phyloP scores from a whole-genome alignment of 495 filamentous ascomycete genomes.

The Lasiosphaeria ovina region DNA sequence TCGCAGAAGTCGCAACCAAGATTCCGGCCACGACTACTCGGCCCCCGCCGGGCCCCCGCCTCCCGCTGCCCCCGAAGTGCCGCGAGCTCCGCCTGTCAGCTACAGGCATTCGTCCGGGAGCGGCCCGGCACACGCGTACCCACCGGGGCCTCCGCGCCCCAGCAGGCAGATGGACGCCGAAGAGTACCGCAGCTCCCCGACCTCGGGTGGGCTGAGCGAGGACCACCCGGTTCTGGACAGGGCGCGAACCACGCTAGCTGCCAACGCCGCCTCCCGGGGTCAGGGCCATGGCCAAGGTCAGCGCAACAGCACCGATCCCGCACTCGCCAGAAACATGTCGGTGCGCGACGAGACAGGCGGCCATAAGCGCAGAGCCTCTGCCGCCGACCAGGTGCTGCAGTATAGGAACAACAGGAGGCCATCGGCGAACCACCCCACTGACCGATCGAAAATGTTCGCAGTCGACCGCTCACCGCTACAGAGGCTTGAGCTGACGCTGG shows the following conservation, averaged over 20 bases:
- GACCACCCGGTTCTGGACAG: constrained; percentile 36
- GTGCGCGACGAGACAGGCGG: constrained; percentile 17
- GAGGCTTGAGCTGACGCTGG: constrained; percentile 81
- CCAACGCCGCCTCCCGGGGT: constrained; percentile 9
- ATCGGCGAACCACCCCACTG: constrained; percentile 19
- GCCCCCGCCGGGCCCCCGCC: constrained; percentile 31
- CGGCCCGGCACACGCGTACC: constrained; percentile 34
- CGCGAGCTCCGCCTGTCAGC: constrained; percentile 56
- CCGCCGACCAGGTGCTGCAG: constrained; percentile 29
- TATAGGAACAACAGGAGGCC: constrained; percentile 24
- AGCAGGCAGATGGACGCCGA: constrained; percentile 41
- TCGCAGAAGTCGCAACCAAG: constrained; percentile 35
- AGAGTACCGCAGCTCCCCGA: constrained; percentile 37
- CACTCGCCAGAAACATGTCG: constrained; percentile 12
- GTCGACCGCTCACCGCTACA: constrained; percentile 85
- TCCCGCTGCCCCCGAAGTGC: constrained; percentile 58
- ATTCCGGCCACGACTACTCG: constrained; percentile 29
- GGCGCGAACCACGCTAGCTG: constrained; percentile 29
- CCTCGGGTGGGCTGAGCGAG: constrained; percentile 28
- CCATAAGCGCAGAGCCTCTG: constrained; percentile 29
- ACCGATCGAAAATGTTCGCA: constrained; percentile 56
- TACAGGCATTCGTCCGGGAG: constrained; percentile 52
- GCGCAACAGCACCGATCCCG: constrained; percentile 24
- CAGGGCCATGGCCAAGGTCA: constrained; percentile 13
- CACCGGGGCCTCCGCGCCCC: constrained; percentile 19